A percentile compares a stretch with the other conserved stretches of the same genome.
phyloP scores from a whole-genome alignment of 2,329 filamentous ascomycete genomes.

The Trichoderma arundinaceum region DNA sequence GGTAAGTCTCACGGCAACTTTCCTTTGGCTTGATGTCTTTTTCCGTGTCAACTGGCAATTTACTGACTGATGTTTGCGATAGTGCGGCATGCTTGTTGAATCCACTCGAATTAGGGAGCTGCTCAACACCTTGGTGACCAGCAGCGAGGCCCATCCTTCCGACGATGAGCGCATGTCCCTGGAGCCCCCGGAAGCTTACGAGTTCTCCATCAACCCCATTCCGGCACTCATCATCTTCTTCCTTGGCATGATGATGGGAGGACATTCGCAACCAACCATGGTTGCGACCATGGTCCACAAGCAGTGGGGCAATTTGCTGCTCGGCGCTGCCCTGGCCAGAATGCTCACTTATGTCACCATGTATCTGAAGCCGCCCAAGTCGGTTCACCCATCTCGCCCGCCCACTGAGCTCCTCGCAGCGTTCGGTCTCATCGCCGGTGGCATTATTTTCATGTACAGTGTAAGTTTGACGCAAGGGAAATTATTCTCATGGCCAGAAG shows the following conservation, averaged over 20 bases:
- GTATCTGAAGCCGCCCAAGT: conserved; percentile 81
- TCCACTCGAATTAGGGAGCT: conserved; percentile 71
- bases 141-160: conserved; percentile 44
- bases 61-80: conserved; percentile 8
- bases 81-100: conserved; percentile 86
- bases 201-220: conserved; percentile 83
- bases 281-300: conserved; percentile 89
- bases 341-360: conserved; percentile 78
- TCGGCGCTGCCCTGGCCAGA: conserved; percentile 79
- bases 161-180: conserved; percentile 58
- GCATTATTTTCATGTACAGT: conserved; percentile 91
- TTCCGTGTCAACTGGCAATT: too few species aligned
- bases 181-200: conserved; percentile 68
- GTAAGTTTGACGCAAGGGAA: conserved; percentile 56
- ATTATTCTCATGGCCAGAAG: not conserved
- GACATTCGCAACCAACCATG: conserved; percentile 83
- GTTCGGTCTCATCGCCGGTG: conserved; percentile 87
- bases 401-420: conserved; percentile 87
- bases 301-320: conserved; percentile 88
- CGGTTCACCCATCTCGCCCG: conserved; percentile 79
- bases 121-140: conserved; percentile 60
- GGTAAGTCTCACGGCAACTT: conserved; percentile 55
- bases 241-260: conserved; percentile 93
- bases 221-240: conserved; percentile 86
- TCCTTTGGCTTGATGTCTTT: too few species aligned